A percentile compares a stretch with the other conserved stretches of the same genome.
phyloP scores from a whole-genome alignment of 352 stramenopile species.

The Globisporangium barbulae region DNA sequence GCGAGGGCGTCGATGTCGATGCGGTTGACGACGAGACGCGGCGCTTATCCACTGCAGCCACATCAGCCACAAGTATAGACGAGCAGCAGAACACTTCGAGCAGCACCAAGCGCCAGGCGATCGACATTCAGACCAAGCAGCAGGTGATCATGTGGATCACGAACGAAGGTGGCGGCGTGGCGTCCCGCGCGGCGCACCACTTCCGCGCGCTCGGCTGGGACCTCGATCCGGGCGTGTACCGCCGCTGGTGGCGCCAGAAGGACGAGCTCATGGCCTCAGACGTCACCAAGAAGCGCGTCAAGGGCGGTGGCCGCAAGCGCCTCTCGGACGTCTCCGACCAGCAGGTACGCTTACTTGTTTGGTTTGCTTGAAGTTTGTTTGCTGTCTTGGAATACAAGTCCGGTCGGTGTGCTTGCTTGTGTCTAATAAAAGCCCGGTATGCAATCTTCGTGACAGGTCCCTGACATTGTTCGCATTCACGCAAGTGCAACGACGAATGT shows the following conservation, averaged over 20 bases:
- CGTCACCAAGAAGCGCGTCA: constrained; percentile 12
- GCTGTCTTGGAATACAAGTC: constrained; percentile 5
- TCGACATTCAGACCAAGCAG: constrained; percentile 16
- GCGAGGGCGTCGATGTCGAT: background rate
- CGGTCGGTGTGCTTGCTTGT: background rate
- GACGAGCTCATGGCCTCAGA: constrained; percentile 13
- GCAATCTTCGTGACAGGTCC: constrained; percentile 6
- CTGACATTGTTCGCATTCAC: constrained; percentile 5
- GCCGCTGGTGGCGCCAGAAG: constrained; percentile 13
- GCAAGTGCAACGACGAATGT: constrained; percentile 9
- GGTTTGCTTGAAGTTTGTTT: background rate
- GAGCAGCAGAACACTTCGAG: background rate
- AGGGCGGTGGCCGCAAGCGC: constrained; percentile 12
- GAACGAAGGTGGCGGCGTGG: constrained; percentile 12
- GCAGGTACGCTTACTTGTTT: background rate
- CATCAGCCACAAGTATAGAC: too few species aligned
- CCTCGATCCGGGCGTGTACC: constrained; percentile 8
- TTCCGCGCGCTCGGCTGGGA: constrained; percentile 11
- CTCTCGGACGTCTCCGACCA: constrained; percentile 9
- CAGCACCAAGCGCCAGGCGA: constrained; percentile 6
- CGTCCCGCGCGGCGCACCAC: constrained; percentile 12
- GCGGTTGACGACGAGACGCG: background rate
- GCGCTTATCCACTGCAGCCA: background rate
- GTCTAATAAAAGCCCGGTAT: constrained; percentile 6
- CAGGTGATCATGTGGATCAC: constrained; percentile 12